phyloP scores from a whole-genome alignment of 139 green algal genomes.

The Micromonas pusilla region DNA sequence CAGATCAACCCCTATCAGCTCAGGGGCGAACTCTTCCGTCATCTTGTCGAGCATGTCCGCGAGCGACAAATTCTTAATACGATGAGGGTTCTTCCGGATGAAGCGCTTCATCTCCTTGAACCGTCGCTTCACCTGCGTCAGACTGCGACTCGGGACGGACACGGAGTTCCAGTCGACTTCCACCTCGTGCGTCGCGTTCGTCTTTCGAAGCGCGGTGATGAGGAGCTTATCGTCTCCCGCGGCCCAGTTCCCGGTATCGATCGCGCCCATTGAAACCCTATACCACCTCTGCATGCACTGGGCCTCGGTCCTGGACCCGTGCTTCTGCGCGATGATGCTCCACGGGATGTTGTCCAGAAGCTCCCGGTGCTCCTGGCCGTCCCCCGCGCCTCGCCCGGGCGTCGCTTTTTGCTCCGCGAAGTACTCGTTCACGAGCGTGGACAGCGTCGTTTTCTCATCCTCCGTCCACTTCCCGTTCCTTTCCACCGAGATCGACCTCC shows the following conservation, averaged over 20 bases:
- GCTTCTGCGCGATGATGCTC: not conserved
- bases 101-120: not conserved
- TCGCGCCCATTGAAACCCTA: not conserved
- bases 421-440: not conserved
- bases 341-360: constrained; percentile 2
- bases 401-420: not conserved
- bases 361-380: not conserved
- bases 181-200: not conserved
- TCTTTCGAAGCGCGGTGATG: not conserved
- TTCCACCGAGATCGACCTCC: not conserved
- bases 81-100: not conserved
- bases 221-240: not conserved
- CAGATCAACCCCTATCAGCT: not conserved
- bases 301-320: not conserved
- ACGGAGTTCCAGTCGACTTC: not conserved
- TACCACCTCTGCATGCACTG: constrained; percentile 1
- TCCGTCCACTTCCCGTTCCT: not conserved
- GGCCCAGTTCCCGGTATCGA: not conserved
- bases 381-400: not conserved
- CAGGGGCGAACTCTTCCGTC: not conserved
- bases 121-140: not conserved
- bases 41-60: not conserved
- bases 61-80: not conserved
- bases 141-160: not conserved
- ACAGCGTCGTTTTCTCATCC: not conserved